A percentile compares a stretch with the other conserved stretches of the same genome.
phyloP scores from a whole-genome alignment of 805 yeast species.

The Suhomyces xylopsoci region DNA sequence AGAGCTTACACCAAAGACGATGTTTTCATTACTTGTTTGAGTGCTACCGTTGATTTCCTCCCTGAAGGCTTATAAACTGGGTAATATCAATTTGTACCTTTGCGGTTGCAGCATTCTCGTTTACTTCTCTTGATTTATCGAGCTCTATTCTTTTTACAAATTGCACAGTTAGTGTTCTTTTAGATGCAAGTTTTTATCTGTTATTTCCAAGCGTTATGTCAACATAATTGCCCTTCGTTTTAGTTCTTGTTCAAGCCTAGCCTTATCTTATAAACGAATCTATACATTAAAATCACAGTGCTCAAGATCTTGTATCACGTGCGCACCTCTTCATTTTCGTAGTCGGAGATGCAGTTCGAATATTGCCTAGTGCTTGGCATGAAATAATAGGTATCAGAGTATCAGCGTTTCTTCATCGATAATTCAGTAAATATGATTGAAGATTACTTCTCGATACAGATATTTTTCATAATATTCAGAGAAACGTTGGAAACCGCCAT shows the following conservation, averaged over 20 bases:
- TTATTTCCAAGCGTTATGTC: background rate
- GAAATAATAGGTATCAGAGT: background rate
- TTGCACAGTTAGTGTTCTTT: background rate
- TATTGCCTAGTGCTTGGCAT: background rate
- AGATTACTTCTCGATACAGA: conserved; percentile 27
- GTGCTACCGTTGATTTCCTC: conserved; percentile 60
- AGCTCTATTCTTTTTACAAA: background rate
- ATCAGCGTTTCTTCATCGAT: background rate
- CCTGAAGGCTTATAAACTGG: conserved; percentile 22
- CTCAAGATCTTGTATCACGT: background rate
- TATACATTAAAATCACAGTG: background rate
- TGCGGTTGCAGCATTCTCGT: background rate
- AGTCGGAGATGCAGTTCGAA: background rate
- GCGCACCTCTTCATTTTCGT: background rate
- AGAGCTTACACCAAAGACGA: conserved; percentile 87
- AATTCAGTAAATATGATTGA: conserved; percentile 6
- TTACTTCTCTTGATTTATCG: background rate
- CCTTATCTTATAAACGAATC: background rate
- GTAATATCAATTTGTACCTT: background rate
- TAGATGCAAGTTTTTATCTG: background rate
- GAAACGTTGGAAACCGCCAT: conserved; percentile 31
- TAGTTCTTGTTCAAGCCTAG: background rate
- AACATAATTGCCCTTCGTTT: background rate
- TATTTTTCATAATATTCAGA: conserved; percentile 27
- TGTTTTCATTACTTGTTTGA: conserved; percentile 76